These are phyloP conservation scores for Umbilicus rupestris DNA, from an alignment of 164 flowering plant genomes.

Conservation along the genomic window DNA sequence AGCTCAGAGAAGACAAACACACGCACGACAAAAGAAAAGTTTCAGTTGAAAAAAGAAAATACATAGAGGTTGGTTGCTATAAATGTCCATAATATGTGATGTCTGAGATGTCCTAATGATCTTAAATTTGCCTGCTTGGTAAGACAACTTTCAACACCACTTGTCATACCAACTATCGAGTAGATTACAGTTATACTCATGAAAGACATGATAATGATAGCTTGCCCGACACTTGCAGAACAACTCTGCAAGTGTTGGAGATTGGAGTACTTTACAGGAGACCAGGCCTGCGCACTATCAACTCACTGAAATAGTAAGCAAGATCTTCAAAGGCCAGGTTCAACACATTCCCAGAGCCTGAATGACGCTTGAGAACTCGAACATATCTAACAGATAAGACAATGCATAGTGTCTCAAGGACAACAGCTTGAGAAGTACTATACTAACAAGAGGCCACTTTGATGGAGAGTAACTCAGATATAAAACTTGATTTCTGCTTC, in stretches of 20 bases:
- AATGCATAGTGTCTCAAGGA: too few relatives aligned
- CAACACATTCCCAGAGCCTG: neutral
- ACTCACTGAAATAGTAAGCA: neutral
- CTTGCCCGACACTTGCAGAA: neutral
- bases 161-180: neutral
- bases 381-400: too few relatives aligned
- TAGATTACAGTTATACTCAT: neutral
- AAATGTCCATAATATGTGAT: neutral
- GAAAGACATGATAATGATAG: neutral
- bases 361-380: too few relatives aligned
- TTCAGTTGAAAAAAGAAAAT: neutral
- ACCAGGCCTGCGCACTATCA: neutral
- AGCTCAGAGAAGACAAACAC: neutral
- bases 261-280: neutral
- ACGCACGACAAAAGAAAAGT: conserved; percentile 2
- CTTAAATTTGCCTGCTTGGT: neutral
- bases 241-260: neutral
- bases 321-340: neutral
- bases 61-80: neutral
- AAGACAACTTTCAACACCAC: neutral
- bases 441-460: too few relatives aligned
- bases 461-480: too few relatives aligned
- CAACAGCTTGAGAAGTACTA: too few relatives aligned
- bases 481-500: too few relatives aligned
- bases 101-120: neutral